Percentiles rank a stretch among this genome's conserved stretches.
phyloP scores from a whole-genome alignment of 257 asterid species.

The Catharanthus roseus region DNA sequence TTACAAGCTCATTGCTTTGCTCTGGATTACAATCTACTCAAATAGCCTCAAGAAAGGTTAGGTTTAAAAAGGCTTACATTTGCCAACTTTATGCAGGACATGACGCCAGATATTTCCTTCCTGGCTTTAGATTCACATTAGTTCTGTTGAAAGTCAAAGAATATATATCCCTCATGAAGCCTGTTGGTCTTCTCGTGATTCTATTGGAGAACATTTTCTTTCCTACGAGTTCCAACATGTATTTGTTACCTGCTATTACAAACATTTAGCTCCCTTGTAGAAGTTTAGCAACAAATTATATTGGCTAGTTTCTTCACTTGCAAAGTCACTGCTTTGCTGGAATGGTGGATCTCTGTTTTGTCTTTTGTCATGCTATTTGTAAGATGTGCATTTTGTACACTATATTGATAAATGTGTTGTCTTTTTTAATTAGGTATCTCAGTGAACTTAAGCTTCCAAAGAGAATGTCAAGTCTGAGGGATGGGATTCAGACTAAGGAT shows the following conservation, averaged over 20 bases:
- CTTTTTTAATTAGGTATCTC: slow-evolving; percentile 57
- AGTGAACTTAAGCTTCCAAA: slow-evolving; percentile 72
- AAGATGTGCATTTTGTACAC: background rate
- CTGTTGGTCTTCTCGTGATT: background rate
- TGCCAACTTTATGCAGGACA: background rate
- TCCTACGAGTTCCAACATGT: background rate
- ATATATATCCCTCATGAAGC: background rate
- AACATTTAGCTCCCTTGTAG: background rate
- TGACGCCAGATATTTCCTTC: background rate
- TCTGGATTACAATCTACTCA: background rate
- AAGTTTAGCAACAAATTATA: background rate
- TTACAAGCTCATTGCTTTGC: background rate
- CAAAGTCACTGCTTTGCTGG: background rate
- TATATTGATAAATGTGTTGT: slow-evolving; percentile 15
- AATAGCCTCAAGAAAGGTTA: background rate
- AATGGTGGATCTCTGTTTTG: background rate
- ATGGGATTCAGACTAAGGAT: slow-evolving; percentile 45
- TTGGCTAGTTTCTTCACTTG: background rate
- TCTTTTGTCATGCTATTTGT: background rate
- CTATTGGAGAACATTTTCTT: background rate
- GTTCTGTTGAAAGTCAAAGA: background rate
- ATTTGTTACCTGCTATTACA: background rate
- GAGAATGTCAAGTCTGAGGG: slow-evolving; percentile 67
- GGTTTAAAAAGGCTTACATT: background rate
- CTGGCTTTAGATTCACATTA: background rate